Base-by-base conservation (phyloP, 2,329 filamentous ascomycete species). In the Alternaria viburni region DNA sequence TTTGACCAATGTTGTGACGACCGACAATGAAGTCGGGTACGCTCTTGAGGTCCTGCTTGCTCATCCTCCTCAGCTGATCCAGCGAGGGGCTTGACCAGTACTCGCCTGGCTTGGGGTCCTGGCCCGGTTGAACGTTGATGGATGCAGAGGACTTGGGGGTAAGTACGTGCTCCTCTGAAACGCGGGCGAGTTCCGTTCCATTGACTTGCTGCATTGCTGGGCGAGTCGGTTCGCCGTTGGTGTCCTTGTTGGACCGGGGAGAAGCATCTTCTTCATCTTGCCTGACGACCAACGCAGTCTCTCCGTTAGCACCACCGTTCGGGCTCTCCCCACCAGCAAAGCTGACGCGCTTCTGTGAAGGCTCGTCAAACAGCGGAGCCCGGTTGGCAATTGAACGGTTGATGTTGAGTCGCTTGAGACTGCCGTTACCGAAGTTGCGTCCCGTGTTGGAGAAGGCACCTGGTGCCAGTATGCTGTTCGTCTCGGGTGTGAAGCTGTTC, bases 381-480 rank as follows among this genome's bases (percentile, higher is more conserved):
- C 93, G 75, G 9, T 71, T 50, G 21, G 36, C 93, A 77, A 99
- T 86, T 69, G 90, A 91, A 67, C 93, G 90, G 81, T 97, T 96
- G 77, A 99, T 97, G 57, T 94, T 91, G 60, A 99, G 87, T 79
- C 93, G 94, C 83, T 97, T 97, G 71, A 97, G 88, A 76, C 87
- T 92, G 43, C 79, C 77, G 19, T 71, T 75, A 15, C 72, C 74
- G 52, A 74, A 79, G 26, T 72, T 69, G 32, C 77, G 77, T 55
- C 75, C 74, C 36, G 88, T 90, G 25, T 90, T 85, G 3, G 92
- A 92, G 78, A 97, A 94, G 3, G 93, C 93, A 41, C 93, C 93
- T 0, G 94, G 93, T 2, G 92, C 88, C 26, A 97, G 84, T 60
- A 97, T 91, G 79, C 93, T 91, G 78, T 93, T 97, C 68, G 96